Base-by-base conservation (phyloP, 495 filamentous ascomycete genomes). In the Xylaria bambusicola region DNA sequence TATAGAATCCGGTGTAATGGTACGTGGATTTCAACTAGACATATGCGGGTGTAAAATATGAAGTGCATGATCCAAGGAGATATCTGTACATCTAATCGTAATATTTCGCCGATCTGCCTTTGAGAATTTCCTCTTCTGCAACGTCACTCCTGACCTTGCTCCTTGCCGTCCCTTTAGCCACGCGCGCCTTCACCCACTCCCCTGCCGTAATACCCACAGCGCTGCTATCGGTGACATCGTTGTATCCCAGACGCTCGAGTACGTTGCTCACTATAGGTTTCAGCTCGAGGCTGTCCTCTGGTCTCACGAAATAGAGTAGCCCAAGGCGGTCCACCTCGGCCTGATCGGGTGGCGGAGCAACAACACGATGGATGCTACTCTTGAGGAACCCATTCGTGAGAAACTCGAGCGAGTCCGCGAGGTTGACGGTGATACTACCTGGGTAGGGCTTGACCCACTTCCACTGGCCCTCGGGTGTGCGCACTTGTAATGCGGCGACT, bases 361-460 rank as follows among this genome's bases (percentile, higher is more conserved):
- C 77, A 5, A 84, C 82, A 12, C 72, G 78, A 47, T 84, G 81
- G 23, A 83, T 73, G 40, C 75, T 81, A 17, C 75, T 78, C 65
- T 83, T 84, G 17, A 82, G 68, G 46, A 79, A 76, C 1, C 80
- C 78, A 35, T 77, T 68, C 6, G 79, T 82, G 35, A 82, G 71
- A 29, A 75, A 76, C 7, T 77, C 76, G 50, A 84, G 64, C 3
- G 80, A 73, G 65, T 84, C 80, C 21, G 75, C 78, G 0, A 77
- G 77, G 65, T 84, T 84, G 42, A 82, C 77, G 1, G 79, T 82
- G 53, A 84, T 83, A 2, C 75, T 80, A 1, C 76, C 77, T n/a
- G 79, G 71, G 42, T 80, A 74, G 4, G 81, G 75, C 66, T 74
- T 75, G 6, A 81, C 77, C 56, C 73, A 80, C 54, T 79, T 80